These are phyloP conservation scores for Tylopilus subfusipes DNA, from an alignment of 768 basidiomycete genomes.

Conservation along the genomic window DNA sequence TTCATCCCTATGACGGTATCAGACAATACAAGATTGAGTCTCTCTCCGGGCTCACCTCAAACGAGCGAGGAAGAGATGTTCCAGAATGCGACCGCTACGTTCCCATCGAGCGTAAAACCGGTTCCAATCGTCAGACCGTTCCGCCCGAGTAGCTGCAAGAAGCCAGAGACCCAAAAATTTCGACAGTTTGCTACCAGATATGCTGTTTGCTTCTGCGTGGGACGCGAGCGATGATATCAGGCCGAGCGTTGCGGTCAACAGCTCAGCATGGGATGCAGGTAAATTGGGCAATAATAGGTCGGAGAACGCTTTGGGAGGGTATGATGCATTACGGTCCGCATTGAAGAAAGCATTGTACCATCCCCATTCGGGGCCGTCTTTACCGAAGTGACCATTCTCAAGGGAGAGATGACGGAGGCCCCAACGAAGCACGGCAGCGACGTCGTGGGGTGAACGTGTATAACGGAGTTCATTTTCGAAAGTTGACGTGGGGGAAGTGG, in stretches of 20 bases:
- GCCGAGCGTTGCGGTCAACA: conserved; percentile 56
- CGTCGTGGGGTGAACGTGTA: conserved; percentile 68
- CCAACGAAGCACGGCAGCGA: conserved; percentile 81
- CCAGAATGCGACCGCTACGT: conserved; percentile 62
- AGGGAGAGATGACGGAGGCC: conserved; percentile 70
- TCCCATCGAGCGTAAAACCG: conserved; percentile 77
- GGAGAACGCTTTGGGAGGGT: conserved; percentile 62
- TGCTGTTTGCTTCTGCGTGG: conserved; percentile 67
- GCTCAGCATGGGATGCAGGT: conserved; percentile 53
- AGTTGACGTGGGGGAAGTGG: conserved; percentile 42
- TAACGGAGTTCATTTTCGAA: conserved; percentile 66
- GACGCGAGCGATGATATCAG: conserved; percentile 68
- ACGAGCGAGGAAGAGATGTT: conserved; percentile 71
- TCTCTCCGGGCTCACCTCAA: conserved; percentile 50
- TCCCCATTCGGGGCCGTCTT: conserved; percentile 45
- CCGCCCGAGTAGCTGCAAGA: conserved; percentile 45
- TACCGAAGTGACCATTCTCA: conserved; percentile 58
- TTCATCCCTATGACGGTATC: conserved; percentile 48
- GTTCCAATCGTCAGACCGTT: conserved; percentile 54
- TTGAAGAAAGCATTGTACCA: conserved; percentile 70
- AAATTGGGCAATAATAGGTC: conserved; percentile 57
- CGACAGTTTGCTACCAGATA: conserved; percentile 74
- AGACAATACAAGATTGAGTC: background rate
- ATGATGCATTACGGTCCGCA: conserved; percentile 56
- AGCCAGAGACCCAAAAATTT: conserved; percentile 76